Evolutionary conservation across 208 protist genomes (phyloP).

Genomic region (Spongospora subterranea): DNA sequence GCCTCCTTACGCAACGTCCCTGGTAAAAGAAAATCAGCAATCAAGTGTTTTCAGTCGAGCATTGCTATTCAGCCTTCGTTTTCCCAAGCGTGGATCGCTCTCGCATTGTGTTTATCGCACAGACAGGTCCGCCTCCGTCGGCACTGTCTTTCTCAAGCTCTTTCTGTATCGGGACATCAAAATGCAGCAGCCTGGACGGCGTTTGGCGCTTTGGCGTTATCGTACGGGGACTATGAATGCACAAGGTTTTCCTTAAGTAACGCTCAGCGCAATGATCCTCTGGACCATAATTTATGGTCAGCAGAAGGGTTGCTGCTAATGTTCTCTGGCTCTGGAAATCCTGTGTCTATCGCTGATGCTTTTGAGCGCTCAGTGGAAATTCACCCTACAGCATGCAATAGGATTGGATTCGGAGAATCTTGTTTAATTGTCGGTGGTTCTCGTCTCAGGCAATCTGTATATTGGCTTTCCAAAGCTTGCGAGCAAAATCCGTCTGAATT

Average conservation of each 20-base stretch:
- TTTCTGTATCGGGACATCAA: background rate
- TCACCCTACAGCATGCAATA: too few species aligned
- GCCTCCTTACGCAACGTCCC: background rate
- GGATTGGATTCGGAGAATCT: too few species aligned
- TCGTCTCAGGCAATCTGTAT: too few species aligned
- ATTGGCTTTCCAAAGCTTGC: too few species aligned
- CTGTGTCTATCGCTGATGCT: too few species aligned
- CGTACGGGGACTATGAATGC: background rate
- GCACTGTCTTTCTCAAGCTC: background rate
- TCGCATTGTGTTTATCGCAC: background rate
- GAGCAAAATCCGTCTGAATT: too few species aligned
- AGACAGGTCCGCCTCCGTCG: background rate
- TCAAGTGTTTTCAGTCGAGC: background rate
- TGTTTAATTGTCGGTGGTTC: too few species aligned
- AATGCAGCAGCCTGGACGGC: background rate
- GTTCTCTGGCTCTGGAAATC: too few species aligned
- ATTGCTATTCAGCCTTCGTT: background rate
- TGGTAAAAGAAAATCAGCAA: background rate
- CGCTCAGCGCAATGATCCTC: conserved; percentile 25
- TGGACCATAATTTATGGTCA: background rate
- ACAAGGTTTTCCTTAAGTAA: background rate
- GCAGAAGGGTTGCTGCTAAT: background rate
- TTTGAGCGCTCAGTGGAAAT: too few species aligned
- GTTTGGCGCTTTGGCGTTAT: background rate
- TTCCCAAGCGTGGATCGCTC: background rate